These are phyloP conservation scores for Musa schizocarpa DNA, from an alignment of 176 grass and related monocot species.

Conservation along the genomic window DNA sequence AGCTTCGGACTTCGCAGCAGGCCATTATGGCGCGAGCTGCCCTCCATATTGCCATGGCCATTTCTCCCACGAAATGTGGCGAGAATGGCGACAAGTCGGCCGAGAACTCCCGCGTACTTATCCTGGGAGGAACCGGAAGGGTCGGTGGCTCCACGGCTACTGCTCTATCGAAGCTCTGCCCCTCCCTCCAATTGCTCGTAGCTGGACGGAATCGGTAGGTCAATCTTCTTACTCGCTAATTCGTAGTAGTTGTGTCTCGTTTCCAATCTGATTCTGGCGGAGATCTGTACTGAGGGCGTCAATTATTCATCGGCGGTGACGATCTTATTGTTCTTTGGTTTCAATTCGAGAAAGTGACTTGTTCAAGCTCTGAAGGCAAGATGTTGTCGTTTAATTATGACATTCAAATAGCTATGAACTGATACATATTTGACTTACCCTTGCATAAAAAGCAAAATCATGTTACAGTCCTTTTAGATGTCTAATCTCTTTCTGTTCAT, in stretches of 20 bases:
- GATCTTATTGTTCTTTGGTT: no score
- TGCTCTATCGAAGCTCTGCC: constrained; percentile 66
- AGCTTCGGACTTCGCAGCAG: background rate
- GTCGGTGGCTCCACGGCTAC: constrained; percentile 79
- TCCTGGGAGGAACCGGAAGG: constrained; percentile 71
- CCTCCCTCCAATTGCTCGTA: constrained; percentile 51
- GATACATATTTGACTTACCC: background rate
- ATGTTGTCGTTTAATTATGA: background rate
- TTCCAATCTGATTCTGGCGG: background rate
- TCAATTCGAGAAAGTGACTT: no score
- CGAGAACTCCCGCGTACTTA: constrained; percentile 46
- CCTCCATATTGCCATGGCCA: constrained; percentile 28
- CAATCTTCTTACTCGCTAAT: background rate
- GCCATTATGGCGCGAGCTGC: constrained; percentile 43
- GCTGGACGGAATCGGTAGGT: constrained; percentile 53
- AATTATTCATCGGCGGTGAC: no score
- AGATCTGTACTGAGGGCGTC: no score
- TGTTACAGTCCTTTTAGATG: background rate
- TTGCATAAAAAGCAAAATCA: background rate
- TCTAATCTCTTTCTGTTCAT: background rate
- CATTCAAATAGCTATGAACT: background rate
- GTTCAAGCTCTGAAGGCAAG: background rate
- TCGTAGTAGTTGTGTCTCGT: background rate
- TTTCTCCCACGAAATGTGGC: constrained; percentile 14
- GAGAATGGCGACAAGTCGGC: background rate